phyloP scores from a whole-genome alignment of 805 yeast species.

The Schwanniomyces yamadae region DNA sequence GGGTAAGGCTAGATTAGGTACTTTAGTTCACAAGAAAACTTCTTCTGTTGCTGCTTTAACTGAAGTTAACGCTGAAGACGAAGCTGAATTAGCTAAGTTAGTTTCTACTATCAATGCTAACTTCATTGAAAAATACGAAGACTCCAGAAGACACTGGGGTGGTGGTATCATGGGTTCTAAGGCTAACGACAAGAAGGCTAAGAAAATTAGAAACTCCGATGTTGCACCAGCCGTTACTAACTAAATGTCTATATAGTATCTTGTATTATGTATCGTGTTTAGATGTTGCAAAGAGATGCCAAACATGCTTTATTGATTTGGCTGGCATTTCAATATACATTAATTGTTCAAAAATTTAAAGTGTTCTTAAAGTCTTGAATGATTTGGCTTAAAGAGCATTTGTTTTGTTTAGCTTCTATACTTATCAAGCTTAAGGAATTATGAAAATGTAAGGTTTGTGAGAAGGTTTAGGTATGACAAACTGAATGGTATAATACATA shows the following conservation, averaged over 20 bases:
- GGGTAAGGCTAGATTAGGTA: conserved; percentile 98
- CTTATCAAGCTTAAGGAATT: too few species aligned
- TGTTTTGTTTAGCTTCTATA: too few species aligned
- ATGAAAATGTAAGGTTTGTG: too few species aligned
- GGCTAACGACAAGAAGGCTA: conserved; percentile 81
- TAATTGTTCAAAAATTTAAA: too few species aligned
- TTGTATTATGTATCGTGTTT: too few species aligned
- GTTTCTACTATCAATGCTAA: conserved; percentile 90
- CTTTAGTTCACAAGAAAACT: conserved; percentile 95
- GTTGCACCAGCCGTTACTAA: conserved; percentile 22
- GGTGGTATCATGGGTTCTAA: conserved; percentile 98
- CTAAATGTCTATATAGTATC: conserved; percentile 6
- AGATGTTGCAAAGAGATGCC: too few species aligned
- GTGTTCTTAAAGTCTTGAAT: too few species aligned
- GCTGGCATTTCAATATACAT: too few species aligned
- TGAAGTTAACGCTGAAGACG: conserved; percentile 92
- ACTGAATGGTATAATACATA: too few species aligned
- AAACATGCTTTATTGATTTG: too few species aligned
- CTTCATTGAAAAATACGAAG: conserved; percentile 93
- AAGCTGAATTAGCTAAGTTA: conserved; percentile 89
- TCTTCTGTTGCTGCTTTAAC: conserved; percentile 96
- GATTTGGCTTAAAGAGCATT: too few species aligned
- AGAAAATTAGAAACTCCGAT: conserved; percentile 62
- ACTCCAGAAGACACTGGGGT: conserved; percentile 98
- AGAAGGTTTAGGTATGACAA: too few species aligned